These are phyloP conservation scores for Epicoccum nigrum DNA, from an alignment of 2,329 filamentous ascomycete genomes.

Conservation along the genomic window DNA sequence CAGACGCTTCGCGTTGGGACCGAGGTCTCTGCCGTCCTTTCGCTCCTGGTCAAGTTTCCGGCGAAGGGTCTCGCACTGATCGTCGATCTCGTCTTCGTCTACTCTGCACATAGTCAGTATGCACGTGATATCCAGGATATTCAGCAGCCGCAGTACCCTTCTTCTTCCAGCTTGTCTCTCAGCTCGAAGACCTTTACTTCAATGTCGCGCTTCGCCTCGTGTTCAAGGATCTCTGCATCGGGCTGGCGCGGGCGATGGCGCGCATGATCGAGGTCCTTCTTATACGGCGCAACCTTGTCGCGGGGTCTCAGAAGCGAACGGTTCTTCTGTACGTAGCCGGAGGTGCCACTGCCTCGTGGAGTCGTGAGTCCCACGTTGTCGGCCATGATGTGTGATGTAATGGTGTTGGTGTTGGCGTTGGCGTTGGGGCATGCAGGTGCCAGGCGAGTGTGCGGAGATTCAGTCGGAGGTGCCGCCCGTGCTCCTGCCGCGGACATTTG, in stretches of 20 bases:
- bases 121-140: background rate
- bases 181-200: constrained; percentile 94
- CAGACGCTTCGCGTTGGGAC: constrained; percentile 61
- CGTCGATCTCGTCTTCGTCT: constrained; percentile 90
- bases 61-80: constrained; percentile 69
- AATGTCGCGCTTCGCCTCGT: constrained; percentile 87
- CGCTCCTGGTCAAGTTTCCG: constrained; percentile 62
- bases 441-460: constrained; percentile 6
- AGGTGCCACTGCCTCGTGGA: constrained; percentile 92
- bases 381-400: constrained; percentile 67
- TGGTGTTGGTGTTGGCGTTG: background rate
- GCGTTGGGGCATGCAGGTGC: no score
- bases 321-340: constrained; percentile 97
- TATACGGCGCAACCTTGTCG: constrained; percentile 79
- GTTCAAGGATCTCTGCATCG: constrained; percentile 90
- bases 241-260: constrained; percentile 82
- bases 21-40: constrained; percentile 43
- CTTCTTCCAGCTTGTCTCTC: constrained; percentile 88
- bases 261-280: constrained; percentile 69
- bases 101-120: constrained; percentile 57
- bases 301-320: constrained; percentile 85
- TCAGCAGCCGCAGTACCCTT: constrained; percentile 64
- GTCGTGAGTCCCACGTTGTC: constrained; percentile 97
- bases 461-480: constrained; percentile 35
- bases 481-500: constrained; percentile 20